Conservation (phyloP, 2,329 filamentous ascomycete species). For the Scytalidium lignicola region DNA sequence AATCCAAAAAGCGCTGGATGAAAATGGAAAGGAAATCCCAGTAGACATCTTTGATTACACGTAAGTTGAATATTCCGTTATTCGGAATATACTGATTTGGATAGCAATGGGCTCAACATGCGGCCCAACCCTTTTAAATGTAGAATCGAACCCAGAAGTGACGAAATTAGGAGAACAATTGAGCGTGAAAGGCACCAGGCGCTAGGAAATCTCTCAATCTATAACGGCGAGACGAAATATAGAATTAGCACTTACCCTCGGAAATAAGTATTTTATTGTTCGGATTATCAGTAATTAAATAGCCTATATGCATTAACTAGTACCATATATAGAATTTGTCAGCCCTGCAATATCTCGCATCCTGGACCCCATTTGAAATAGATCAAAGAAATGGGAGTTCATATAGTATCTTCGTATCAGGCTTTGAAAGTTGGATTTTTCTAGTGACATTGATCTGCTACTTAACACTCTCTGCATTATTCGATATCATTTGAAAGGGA, state of each 20-base stretch:
- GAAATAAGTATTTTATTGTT: too few relatives aligned
- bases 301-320: too few relatives aligned
- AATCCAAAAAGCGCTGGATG: constrained; percentile 12
- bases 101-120: background rate
- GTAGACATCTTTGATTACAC: constrained; percentile 2
- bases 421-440: too few relatives aligned
- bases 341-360: too few relatives aligned
- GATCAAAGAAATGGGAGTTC: too few relatives aligned
- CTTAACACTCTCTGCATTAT: too few relatives aligned
- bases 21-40: constrained; percentile 10
- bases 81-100: background rate
- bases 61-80: constrained; percentile 27
- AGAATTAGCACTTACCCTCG: background rate
- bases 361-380: too few relatives aligned
- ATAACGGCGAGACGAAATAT: background rate
- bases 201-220: background rate
- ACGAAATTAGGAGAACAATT: background rate
- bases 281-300: too few relatives aligned
- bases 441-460: too few relatives aligned
- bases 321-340: too few relatives aligned
- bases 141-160: constrained; percentile 21
- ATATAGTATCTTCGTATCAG: too few relatives aligned
- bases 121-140: constrained; percentile 23
- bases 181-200: background rate
- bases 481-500: too few relatives aligned